phyloP scores from a whole-genome alignment of 768 basidiomycete species.

The Suillus spraguei region DNA sequence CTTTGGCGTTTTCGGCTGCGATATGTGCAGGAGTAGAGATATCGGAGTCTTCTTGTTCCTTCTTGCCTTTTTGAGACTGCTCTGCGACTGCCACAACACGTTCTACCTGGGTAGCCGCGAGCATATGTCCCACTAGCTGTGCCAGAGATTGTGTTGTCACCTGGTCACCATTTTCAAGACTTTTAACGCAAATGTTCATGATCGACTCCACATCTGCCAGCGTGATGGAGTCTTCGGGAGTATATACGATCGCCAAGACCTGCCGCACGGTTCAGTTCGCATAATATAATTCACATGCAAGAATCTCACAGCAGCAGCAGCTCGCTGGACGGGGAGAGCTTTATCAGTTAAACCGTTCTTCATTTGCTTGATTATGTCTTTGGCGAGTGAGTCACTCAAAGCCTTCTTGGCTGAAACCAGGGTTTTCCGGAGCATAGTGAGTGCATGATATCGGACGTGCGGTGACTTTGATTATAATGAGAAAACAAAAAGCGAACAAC shows the following conservation, averaged over 20 bases:
- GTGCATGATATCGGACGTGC: slow-evolving; percentile 79
- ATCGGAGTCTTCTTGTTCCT: slow-evolving; percentile 63
- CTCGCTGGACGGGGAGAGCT: slow-evolving; percentile 82
- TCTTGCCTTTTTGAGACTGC: slow-evolving; percentile 59
- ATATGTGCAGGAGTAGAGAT: slow-evolving; percentile 48
- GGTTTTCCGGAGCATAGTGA: slow-evolving; percentile 77
- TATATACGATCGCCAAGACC: slow-evolving; percentile 62
- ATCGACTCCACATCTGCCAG: slow-evolving; percentile 79
- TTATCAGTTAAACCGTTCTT: slow-evolving; percentile 78
- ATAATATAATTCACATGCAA: slow-evolving; percentile 10
- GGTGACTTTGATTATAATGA: slow-evolving; percentile 54
- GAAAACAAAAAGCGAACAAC: slow-evolving; percentile 7
- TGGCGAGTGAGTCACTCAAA: slow-evolving; percentile 73
- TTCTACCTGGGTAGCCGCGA: slow-evolving; percentile 81
- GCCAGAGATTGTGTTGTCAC: slow-evolving; percentile 79
- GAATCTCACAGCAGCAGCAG: slow-evolving; percentile 66
- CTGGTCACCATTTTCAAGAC: slow-evolving; percentile 83
- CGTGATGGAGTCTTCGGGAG: slow-evolving; percentile 54
- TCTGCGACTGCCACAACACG: slow-evolving; percentile 49
- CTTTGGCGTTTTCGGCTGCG: slow-evolving; percentile 56
- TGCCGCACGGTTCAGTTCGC: slow-evolving; percentile 30
- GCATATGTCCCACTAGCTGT: slow-evolving; percentile 79
- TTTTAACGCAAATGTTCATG: slow-evolving; percentile 64
- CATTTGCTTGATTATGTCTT: slow-evolving; percentile 86
- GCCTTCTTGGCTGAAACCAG: slow-evolving; percentile 82